phyloP scores from a whole-genome alignment of 2,329 filamentous ascomycete genomes.

The Pezicula carpinea region DNA sequence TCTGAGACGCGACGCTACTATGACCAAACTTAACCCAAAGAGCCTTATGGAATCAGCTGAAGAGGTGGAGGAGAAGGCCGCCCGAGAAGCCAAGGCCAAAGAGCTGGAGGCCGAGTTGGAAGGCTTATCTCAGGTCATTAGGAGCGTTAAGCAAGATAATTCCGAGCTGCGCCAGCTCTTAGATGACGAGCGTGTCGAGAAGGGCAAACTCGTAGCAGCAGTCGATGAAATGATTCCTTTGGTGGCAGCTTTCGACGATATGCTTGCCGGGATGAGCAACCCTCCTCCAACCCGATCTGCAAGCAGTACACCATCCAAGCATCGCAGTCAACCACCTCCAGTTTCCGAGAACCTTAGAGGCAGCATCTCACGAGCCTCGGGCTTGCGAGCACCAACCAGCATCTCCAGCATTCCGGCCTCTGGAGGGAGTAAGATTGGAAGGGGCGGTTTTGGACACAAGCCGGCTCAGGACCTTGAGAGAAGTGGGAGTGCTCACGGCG shows the following conservation, averaged over 20 bases:
- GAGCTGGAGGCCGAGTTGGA: constrained; percentile 73
- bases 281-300: constrained; percentile 9
- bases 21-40: constrained; percentile 52
- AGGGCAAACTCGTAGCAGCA: constrained; percentile 75
- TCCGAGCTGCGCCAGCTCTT: constrained; percentile 59
- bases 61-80: constrained; percentile 57
- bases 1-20: constrained; percentile 60
- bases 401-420: constrained; percentile 31
- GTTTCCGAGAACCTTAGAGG: constrained; percentile 45
- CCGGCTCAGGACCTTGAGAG: constrained; percentile 16
- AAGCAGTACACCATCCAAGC: constrained; percentile 13
- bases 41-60: constrained; percentile 37
- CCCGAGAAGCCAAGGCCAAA: constrained; percentile 72
- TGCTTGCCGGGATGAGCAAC: constrained; percentile 26
- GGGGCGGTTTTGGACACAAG: constrained; percentile 23
- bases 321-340: constrained; percentile 25
- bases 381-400: constrained; percentile 56
- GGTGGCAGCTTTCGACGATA: constrained; percentile 37
- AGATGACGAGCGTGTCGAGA: constrained; percentile 73
- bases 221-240: constrained; percentile 84
- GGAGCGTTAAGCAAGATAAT: constrained; percentile 66
- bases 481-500: constrained; percentile 32
- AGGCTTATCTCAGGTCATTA: constrained; percentile 67
- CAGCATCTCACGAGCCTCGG: constrained; percentile 51
- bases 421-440: constrained; percentile 42